Conservation (phyloP, 768 basidiomycete genomes). For the Leucogyrophana mollusca region DNA sequence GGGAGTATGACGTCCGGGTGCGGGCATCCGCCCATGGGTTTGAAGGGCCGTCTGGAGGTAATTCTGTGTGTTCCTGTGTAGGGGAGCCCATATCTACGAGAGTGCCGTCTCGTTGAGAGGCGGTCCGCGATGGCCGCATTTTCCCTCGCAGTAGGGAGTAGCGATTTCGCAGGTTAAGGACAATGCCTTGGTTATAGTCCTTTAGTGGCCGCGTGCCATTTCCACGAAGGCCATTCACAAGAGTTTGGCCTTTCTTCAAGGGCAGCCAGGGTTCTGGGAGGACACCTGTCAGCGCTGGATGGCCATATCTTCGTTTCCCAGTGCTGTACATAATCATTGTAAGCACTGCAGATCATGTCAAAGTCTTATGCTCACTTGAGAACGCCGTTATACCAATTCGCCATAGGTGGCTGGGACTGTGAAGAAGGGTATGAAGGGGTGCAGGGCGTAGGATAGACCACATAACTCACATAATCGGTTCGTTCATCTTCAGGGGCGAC, state of each 20-base stretch:
- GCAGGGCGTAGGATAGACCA: not conserved
- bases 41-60: conserved; percentile 22
- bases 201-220: conserved; percentile 35
- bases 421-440: conserved; percentile 1
- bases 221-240: conserved; percentile 51
- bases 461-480: conserved; percentile 73
- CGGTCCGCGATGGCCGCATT: conserved; percentile 10
- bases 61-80: conserved; percentile 19
- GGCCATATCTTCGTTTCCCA: conserved; percentile 92
- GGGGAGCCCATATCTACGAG: conserved; percentile 4
- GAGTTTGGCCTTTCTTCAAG: conserved; percentile 75
- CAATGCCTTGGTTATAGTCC: conserved; percentile 63
- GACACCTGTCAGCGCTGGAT: conserved; percentile 91
- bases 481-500: conserved; percentile 93
- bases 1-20: conserved; percentile 18
- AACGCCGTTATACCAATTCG: conserved; percentile 91
- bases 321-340: conserved; percentile 57
- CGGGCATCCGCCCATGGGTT: conserved; percentile 67
- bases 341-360: not conserved
- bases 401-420: conserved; percentile 95
- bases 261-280: conserved; percentile 96
- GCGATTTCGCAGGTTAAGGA: conserved; percentile 77
- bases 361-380: conserved; percentile 59
- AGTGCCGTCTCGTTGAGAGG: conserved; percentile 4
- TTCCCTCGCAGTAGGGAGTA: conserved; percentile 51